Evolutionary conservation across 208 protist genomes (phyloP).

Genomic region (Jaenimonas drosophilae): DNA sequence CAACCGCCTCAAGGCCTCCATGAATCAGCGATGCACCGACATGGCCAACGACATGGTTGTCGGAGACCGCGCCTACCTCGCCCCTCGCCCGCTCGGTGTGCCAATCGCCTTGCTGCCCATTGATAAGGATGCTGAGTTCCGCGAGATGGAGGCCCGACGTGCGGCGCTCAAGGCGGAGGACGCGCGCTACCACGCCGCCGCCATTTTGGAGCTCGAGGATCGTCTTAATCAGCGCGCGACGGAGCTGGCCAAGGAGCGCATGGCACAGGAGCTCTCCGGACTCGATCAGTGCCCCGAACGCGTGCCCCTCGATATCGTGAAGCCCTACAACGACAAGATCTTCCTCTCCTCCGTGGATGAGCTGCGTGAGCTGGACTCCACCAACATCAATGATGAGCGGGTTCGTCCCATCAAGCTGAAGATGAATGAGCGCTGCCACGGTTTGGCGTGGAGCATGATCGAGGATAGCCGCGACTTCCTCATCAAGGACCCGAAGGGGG

Average conservation of each 20-base stretch:
- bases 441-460: constrained; percentile 52
- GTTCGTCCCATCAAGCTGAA: not conserved
- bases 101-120: constrained; percentile 17
- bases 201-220: constrained; percentile 42
- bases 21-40: constrained; percentile 21
- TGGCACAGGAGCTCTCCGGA: constrained; percentile 37
- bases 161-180: constrained; percentile 51
- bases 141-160: constrained; percentile 42
- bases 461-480: constrained; percentile 63
- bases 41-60: constrained; percentile 10
- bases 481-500: constrained; percentile 56
- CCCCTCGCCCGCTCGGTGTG: constrained; percentile 16
- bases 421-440: constrained; percentile 74
- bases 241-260: constrained; percentile 32
- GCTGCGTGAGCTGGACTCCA: constrained; percentile 17
- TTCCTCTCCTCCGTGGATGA: constrained; percentile 27
- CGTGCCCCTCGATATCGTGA: constrained; percentile 41
- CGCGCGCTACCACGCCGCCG: constrained; percentile 24
- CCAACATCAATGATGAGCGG: not conserved
- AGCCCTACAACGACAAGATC: constrained; percentile 37
- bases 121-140: constrained; percentile 40
- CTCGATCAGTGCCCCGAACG: constrained; percentile 27
- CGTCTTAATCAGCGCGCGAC: constrained; percentile 39
- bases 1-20: constrained; percentile 12
- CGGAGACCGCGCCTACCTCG: constrained; percentile 25